phyloP scores from a whole-genome alignment of 2,329 filamentous ascomycete species.

The Fusarium anthophilum region DNA sequence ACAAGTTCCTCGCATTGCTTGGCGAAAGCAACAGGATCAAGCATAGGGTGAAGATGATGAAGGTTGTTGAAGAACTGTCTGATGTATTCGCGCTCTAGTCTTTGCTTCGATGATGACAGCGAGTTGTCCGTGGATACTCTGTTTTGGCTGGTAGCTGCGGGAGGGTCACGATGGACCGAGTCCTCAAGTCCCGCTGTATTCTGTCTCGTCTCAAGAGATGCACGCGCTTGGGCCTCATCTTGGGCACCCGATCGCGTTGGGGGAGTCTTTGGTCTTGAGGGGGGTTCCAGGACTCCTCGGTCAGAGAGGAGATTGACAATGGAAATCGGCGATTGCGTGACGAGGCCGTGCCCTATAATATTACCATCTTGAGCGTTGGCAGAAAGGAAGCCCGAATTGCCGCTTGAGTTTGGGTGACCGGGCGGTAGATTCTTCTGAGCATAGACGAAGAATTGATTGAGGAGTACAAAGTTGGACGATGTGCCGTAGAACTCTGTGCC shows the following conservation, averaged over 20 bases:
- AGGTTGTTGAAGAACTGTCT: neutral
- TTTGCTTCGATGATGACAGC: neutral
- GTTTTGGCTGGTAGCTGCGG: neutral
- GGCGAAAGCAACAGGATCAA: neutral
- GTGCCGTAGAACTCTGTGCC: slow-evolving; percentile 3
- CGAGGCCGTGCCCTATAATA: neutral
- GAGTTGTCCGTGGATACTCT: neutral
- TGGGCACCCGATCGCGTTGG: neutral
- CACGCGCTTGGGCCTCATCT: neutral
- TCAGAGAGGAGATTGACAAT: neutral
- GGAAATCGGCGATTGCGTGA: neutral
- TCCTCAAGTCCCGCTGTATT: neutral
- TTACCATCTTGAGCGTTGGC: neutral
- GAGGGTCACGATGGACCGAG: neutral
- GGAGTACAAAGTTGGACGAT: neutral
- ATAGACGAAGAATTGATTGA: slow-evolving; percentile 5
- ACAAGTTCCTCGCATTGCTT: neutral
- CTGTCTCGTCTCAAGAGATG: neutral
- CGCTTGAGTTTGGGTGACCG: neutral
- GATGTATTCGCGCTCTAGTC: neutral
- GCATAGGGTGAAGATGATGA: neutral
- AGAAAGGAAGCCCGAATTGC: neutral
- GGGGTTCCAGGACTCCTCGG: neutral
- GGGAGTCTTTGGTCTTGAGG: neutral
- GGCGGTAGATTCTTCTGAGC: neutral